Evolutionary conservation across 1,284 basidiomycete species (phyloP).

Genomic region (Rhizoctonia solani): DNA sequence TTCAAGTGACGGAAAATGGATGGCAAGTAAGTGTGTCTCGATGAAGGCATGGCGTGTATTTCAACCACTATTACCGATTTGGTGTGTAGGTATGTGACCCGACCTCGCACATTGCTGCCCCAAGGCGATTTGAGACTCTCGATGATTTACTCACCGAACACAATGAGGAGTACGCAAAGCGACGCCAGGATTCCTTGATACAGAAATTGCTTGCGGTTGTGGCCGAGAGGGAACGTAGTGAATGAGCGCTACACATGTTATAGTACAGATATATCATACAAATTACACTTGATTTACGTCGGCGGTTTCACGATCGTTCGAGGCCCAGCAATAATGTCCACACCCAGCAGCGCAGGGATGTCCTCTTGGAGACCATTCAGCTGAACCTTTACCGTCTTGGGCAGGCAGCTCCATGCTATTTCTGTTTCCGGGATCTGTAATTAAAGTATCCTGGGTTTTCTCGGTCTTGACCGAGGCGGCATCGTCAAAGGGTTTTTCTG

Average conservation of each 20-base stretch:
- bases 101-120: conserved; percentile 1
- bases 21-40: conserved; percentile 12
- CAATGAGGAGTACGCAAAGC: conserved; percentile 1
- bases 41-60: not conserved
- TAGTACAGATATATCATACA: not conserved
- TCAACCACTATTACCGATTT: not conserved
- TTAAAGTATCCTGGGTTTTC: conserved; percentile 17
- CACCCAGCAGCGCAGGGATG: conserved; percentile 68
- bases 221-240: not conserved
- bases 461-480: conserved; percentile 27
- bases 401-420: conserved; percentile 21
- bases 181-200: conserved; percentile 10
- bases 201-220: conserved; percentile 30
- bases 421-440: conserved; percentile 27
- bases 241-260: no score
- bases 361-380: conserved; percentile 43
- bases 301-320: conserved; percentile 42
- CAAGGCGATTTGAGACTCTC: conserved; percentile 22
- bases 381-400: conserved; percentile 27
- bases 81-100: conserved; percentile 28
- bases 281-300: not conserved
- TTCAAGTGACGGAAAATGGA: conserved; percentile 23
- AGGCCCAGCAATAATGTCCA: conserved; percentile 65
- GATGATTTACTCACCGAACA: conserved; percentile 18
- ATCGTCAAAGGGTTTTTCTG: conserved; percentile 27